Evolutionary conservation across 148 eudicot species (phyloP).

Genomic region (Rhododendron griersonianum): DNA sequence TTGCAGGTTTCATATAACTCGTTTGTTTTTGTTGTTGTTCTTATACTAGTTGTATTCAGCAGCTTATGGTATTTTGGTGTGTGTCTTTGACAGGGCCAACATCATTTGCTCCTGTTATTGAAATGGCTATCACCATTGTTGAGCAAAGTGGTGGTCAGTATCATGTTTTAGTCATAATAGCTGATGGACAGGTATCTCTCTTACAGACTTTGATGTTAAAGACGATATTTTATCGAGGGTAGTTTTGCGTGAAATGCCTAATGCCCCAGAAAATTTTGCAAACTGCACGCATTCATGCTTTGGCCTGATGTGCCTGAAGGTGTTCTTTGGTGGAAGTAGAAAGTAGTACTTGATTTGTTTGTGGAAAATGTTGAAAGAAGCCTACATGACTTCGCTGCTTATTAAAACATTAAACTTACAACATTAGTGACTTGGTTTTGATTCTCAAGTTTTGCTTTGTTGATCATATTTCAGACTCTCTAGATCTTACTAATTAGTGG

Average conservation of each 20-base stretch:
- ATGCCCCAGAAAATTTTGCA: neutral
- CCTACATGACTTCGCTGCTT: neutral
- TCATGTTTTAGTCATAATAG: slow-evolving; percentile 58
- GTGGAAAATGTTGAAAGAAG: neutral
- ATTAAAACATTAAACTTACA: neutral
- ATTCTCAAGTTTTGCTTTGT: neutral
- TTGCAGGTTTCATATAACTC: slow-evolving; percentile 32
- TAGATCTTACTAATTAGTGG: neutral
- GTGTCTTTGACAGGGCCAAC: slow-evolving; percentile 45
- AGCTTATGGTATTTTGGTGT: slow-evolving; percentile 2
- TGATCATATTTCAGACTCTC: neutral
- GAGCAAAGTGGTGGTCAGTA: slow-evolving; percentile 58
- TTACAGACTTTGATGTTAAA: neutral
- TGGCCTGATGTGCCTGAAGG: neutral
- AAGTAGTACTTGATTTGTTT: neutral
- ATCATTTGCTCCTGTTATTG: slow-evolving; percentile 56
- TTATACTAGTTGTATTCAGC: neutral
- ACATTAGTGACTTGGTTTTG: too few relatives aligned
- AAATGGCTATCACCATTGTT: slow-evolving; percentile 58
- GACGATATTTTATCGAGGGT: neutral
- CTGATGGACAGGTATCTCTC: slow-evolving; percentile 53
- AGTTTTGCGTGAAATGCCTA: neutral
- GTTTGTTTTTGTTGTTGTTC: neutral
- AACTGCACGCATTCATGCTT: neutral
- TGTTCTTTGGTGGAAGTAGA: neutral